phyloP scores from a whole-genome alignment of 371 early-diverging fungal species.

The Amoeboaphelidium occidentale region DNA sequence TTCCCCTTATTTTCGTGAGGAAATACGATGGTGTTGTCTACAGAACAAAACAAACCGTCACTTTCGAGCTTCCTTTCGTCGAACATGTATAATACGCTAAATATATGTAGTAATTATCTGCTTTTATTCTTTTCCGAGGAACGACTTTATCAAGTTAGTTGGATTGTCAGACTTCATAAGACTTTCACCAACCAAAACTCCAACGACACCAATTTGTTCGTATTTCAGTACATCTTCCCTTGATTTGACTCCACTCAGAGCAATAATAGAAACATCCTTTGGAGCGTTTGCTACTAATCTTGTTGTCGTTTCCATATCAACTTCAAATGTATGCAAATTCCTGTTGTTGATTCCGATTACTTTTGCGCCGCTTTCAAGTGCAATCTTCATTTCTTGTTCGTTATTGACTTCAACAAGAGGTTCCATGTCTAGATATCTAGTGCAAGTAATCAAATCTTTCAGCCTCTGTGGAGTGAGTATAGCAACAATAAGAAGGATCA shows the following conservation, averaged over 20 bases:
- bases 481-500: conserved; percentile 82
- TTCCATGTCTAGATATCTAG: conserved; percentile 66
- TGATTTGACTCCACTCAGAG: conserved; percentile 64
- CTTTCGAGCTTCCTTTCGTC: conserved; percentile 13
- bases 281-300: conserved; percentile 45
- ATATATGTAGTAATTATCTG: not conserved
- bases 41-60: conserved; percentile 11
- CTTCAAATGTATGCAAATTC: conserved; percentile 79
- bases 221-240: conserved; percentile 64
- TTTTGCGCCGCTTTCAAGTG: conserved; percentile 48
- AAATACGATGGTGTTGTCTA: conserved; percentile 13
- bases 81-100: conserved; percentile 2
- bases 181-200: conserved; percentile 82
- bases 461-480: conserved; percentile 41
- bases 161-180: conserved; percentile 66
- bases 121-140: conserved; percentile 13
- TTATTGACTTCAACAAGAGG: conserved; percentile 93
- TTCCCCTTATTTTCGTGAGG: conserved; percentile 13
- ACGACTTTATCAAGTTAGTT: conserved; percentile 35
- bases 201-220: conserved; percentile 37
- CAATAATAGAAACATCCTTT: conserved; percentile 42
- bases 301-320: conserved; percentile 63
- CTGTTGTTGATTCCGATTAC: conserved; percentile 92
- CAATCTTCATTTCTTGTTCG: conserved; percentile 59
- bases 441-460: conserved; percentile 32